These are phyloP conservation scores for Ammopiptanthus mongolicus DNA, from an alignment of 306 rosid species.

Conservation along the genomic window DNA sequence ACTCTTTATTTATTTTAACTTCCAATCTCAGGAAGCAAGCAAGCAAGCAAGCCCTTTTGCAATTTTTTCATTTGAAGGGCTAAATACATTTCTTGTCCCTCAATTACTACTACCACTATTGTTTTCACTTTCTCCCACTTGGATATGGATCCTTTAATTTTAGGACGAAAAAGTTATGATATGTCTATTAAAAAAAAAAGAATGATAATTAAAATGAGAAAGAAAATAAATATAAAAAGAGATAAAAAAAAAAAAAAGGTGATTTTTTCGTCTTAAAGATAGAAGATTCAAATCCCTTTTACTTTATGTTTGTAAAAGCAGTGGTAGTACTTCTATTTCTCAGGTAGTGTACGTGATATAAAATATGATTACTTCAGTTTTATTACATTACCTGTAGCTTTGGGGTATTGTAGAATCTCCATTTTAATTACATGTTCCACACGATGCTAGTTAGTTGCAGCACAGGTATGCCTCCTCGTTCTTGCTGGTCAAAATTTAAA, in stretches of 20 bases:
- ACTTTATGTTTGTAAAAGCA: neutral
- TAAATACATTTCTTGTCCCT: slow-evolving; percentile 32
- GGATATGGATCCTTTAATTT: no score
- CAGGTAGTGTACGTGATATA: neutral
- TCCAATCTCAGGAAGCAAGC: neutral
- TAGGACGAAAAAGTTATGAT: no score
- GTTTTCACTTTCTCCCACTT: neutral
- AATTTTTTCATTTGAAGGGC: slow-evolving; percentile 31
- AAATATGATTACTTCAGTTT: no score
- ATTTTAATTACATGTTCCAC: neutral
- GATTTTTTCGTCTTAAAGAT: no score
- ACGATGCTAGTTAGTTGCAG: neutral
- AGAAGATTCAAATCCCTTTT: no score
- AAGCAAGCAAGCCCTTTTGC: slow-evolving; percentile 22
- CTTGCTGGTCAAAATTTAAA: neutral
- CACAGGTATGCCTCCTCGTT: neutral
- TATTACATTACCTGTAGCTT: neutral
- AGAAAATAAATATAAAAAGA: no score
- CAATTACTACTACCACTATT: neutral
- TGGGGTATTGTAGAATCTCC: neutral
- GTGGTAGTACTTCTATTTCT: neutral
- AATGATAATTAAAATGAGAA: no score
- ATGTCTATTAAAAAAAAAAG: no score
- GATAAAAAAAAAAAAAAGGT: no score
- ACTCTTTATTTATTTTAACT: neutral